Percentiles rank a stretch among this genome's conserved stretches.
Conservation (phyloP, 1,139 yeast species). For the Candida dubliniensis region DNA sequence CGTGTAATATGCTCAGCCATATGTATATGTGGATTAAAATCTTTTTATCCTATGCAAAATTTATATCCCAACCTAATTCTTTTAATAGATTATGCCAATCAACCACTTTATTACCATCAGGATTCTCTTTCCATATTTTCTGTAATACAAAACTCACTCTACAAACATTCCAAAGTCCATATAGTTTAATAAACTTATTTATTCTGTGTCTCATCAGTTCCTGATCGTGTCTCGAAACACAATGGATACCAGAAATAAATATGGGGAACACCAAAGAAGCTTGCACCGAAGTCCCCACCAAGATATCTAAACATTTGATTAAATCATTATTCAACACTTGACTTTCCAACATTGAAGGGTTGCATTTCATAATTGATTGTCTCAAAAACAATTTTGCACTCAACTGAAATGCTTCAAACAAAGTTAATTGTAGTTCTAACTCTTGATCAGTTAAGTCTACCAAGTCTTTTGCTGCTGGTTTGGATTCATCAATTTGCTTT, state of each 20-base stretch:
- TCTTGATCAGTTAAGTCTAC: constrained; percentile 51
- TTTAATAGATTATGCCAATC: constrained; percentile 73
- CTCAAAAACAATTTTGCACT: constrained; percentile 68
- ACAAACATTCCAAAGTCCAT: constrained; percentile 66
- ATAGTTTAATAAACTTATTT: constrained; percentile 55
- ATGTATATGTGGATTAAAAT: background rate
- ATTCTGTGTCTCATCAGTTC: constrained; percentile 52
- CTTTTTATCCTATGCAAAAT: constrained; percentile 55
- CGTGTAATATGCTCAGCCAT: background rate
- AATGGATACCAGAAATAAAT: constrained; percentile 74
- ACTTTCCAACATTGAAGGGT: constrained; percentile 64
- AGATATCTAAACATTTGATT: constrained; percentile 56
- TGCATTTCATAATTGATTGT: constrained; percentile 60
- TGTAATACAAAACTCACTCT: constrained; percentile 61
- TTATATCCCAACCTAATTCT: constrained; percentile 73
- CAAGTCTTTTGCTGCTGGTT: constrained; percentile 56
- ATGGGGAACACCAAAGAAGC: constrained; percentile 74
- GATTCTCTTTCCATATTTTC: constrained; percentile 46
- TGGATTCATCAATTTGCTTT: constrained; percentile 46
- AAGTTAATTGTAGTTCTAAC: constrained; percentile 62
- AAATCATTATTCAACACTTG: constrained; percentile 60
- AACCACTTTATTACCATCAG: constrained; percentile 37
- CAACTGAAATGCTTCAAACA: constrained; percentile 71
- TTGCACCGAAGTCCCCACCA: constrained; percentile 67
- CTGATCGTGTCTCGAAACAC: constrained; percentile 52